Evolutionary conservation across 495 filamentous ascomycete genomes (phyloP), one percentile per base, ranked within the genome.

Genomic region (Mycothermus thermophilus): DNA sequence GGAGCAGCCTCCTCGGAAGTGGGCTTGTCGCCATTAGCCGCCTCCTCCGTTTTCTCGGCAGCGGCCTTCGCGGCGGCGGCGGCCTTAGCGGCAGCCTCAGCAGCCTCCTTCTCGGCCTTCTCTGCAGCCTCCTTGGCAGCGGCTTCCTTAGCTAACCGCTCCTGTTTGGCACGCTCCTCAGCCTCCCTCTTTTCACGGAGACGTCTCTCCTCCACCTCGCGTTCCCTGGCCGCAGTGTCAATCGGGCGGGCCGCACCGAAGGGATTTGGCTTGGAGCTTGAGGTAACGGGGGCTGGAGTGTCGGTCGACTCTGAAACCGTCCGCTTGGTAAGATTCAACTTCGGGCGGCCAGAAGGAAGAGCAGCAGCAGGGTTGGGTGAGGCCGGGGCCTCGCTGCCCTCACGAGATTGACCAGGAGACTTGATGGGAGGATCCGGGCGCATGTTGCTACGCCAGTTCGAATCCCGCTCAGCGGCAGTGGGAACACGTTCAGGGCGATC

Each of bases 211-310:
- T 87, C 88, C 19, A 96, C 74, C 56, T 93, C 80, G 35, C 74
- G 79, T 61, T 94, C 88, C 30, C 79, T 72, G 7, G 84, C 69
- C 13, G 83, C 81, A 31, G 84, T 93, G 58, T 95, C 85, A 41
- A 92, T 92, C 8, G 86, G 86, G 32, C 73, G 72, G 25, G 86
- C 86, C 35, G 81, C 85, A 52, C 90, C 90, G 57, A 97, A 97
- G 16, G 83, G 83, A 58, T 76, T 95, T 12, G 83, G 71, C 63
- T 90, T 93, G 3, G 82, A 67, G 38, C 87, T 83, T 57, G 45
- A 47, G 15, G 58, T 41, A 8, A 67, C 37, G 19, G 59, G 51
- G 11, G 75, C 54, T 9, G 65, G 59, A 19, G 66, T 60, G 27
- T 69, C 71, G 2, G 69, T 59, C 4, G 63, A 54, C 34, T 94